A percentile compares a stretch with the other conserved stretches of the same genome.
These are phyloP conservation scores for Blastomyces emzantsi DNA, from an alignment of 2,329 filamentous ascomycete genomes.

Conservation along the genomic window DNA sequence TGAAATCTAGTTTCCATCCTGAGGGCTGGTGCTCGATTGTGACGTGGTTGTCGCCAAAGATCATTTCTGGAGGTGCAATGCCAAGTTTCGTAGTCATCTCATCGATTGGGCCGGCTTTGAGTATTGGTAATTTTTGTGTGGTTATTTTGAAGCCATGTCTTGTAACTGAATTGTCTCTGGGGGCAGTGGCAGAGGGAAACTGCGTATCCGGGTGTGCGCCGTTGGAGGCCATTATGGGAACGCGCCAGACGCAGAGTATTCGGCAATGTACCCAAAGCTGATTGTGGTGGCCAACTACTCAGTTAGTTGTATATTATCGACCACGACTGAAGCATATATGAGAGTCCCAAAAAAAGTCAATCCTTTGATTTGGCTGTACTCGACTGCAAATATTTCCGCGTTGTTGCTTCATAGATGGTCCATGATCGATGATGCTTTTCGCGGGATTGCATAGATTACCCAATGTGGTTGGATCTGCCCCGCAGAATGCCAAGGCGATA, in stretches of 20 bases:
- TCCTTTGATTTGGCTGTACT: background rate
- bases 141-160: constrained; percentile 64
- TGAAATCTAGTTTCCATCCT: constrained; percentile 74
- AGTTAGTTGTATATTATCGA: background rate
- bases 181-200: constrained; percentile 21
- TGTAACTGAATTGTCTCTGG: constrained; percentile 46
- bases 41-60: constrained; percentile 91
- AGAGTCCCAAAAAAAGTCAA: background rate
- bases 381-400: background rate
- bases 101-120: constrained; percentile 85
- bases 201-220: background rate
- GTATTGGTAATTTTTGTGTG: constrained; percentile 86
- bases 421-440: background rate
- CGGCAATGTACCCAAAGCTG: background rate
- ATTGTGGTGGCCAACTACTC: background rate
- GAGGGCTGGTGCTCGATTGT: constrained; percentile 61
- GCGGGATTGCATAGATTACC: background rate
- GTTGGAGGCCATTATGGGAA: constrained; percentile 4
- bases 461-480: background rate
- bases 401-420: background rate
- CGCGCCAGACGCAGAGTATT: background rate
- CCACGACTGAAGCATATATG: background rate
- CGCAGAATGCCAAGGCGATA: background rate
- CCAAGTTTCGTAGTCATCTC: constrained; percentile 67
- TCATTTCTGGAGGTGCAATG: constrained; percentile 95